phyloP scores from a whole-genome alignment of 2,329 filamentous ascomycete species.

The Calonectria crousiana region DNA sequence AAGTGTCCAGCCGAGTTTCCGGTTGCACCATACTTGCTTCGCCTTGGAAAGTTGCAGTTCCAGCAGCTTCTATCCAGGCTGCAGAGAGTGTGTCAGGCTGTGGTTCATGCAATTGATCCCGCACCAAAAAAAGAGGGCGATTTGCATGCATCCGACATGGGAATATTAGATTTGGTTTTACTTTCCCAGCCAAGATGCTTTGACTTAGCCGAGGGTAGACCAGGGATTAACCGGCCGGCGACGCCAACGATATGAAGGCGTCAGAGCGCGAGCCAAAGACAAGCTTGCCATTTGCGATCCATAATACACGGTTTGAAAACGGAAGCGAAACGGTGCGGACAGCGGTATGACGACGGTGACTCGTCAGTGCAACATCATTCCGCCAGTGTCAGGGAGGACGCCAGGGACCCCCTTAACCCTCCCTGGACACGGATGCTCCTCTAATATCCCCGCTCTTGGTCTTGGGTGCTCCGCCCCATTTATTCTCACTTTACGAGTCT shows the following conservation, averaged over 20 bases:
- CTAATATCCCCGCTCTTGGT: constrained; percentile 6
- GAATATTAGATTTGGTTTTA: not conserved
- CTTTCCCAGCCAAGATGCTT: constrained; percentile 30
- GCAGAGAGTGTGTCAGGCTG: not conserved
- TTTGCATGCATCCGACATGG: not conserved
- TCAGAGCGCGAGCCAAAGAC: constrained; percentile 4
- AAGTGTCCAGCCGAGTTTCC: constrained; percentile 13
- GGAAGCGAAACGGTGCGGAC: constrained; percentile 4
- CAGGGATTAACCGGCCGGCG: constrained; percentile 46
- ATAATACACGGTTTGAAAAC: constrained; percentile 15
- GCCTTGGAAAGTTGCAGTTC: constrained; percentile 8
- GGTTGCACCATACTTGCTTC: constrained; percentile 20
- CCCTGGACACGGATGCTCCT: constrained; percentile 10
- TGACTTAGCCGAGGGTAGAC: constrained; percentile 46
- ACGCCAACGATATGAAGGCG: not conserved
- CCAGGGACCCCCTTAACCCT: constrained; percentile 13
- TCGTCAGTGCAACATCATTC: constrained; percentile 18
- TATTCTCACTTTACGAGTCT: constrained; percentile 39
- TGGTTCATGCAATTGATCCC: not conserved
- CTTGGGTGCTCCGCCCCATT: constrained; percentile 8
- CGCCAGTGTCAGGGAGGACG: constrained; percentile 3
- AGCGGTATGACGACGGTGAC: constrained; percentile 15
- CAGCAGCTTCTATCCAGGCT: constrained; percentile 10
- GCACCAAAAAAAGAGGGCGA: not conserved
- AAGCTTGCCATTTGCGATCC: not conserved